Evolutionary conservation across 1,139 yeast genomes (phyloP).

Genomic region (Williopsis jadinii): DNA sequence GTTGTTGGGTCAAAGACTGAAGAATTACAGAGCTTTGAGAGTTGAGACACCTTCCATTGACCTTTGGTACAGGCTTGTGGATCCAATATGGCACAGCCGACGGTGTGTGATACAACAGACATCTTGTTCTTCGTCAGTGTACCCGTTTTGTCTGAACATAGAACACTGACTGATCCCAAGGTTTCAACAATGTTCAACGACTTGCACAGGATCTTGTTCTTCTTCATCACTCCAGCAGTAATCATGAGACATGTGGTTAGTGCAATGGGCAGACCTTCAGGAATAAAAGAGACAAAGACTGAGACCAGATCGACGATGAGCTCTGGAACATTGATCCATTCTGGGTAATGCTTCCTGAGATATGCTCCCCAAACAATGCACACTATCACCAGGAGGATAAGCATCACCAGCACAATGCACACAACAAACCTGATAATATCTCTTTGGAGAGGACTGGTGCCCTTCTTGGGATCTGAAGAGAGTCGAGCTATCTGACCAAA

Average conservation of each 20-base stretch:
- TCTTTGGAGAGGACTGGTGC: slow-evolving; percentile 38
- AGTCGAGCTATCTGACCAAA: slow-evolving; percentile 42
- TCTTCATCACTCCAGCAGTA: slow-evolving; percentile 42
- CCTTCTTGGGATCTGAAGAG: slow-evolving; percentile 33
- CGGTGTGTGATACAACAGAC: slow-evolving; percentile 31
- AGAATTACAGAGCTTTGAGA: slow-evolving; percentile 37
- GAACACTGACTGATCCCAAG: slow-evolving; percentile 42
- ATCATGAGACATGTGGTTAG: slow-evolving; percentile 45
- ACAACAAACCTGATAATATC: slow-evolving; percentile 40
- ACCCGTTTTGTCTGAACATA: slow-evolving; percentile 50
- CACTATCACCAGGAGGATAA: slow-evolving; percentile 34
- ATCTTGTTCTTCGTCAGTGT: slow-evolving; percentile 46
- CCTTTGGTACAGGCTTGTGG: slow-evolving; percentile 3
- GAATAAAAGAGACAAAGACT: slow-evolving; percentile 47
- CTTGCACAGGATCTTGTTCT: slow-evolving; percentile 38
- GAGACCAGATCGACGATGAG: slow-evolving; percentile 30
- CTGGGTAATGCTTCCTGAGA: slow-evolving; percentile 32
- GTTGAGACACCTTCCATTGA: slow-evolving; percentile 17
- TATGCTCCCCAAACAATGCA: slow-evolving; percentile 44
- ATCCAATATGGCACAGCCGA: slow-evolving; percentile 18
- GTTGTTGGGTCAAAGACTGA: slow-evolving; percentile 26
- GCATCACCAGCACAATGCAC: slow-evolving; percentile 31
- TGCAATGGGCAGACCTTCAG: slow-evolving; percentile 50
- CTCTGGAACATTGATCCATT: slow-evolving; percentile 36
- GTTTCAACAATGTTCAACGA: slow-evolving; percentile 42